Conservation (phyloP, 768 basidiomycete species). For the Pleurotus djamor region DNA sequence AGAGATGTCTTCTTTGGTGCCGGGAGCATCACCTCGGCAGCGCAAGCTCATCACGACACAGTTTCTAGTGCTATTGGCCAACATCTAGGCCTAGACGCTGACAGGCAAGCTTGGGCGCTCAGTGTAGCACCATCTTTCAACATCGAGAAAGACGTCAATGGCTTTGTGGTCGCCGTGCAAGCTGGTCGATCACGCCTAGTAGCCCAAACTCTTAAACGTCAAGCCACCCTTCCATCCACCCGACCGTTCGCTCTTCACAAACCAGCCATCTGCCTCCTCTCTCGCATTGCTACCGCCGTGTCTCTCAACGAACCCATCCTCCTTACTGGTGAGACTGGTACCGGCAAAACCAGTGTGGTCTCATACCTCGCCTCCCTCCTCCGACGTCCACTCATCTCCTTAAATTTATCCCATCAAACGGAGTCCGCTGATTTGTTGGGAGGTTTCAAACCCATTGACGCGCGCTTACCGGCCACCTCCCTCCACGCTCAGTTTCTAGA, state of each 20-base stretch:
- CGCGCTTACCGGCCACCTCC: conserved; percentile 69
- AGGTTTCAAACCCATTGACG: conserved; percentile 94
- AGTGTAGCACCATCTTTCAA: conserved; percentile 64
- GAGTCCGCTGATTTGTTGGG: conserved; percentile 94
- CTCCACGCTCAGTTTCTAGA: conserved; percentile 75
- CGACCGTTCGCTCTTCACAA: conserved; percentile 88
- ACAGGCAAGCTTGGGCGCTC: conserved; percentile 71
- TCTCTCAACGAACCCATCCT: conserved; percentile 80
- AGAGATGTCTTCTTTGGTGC: conserved; percentile 91
- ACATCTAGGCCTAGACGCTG: conserved; percentile 64
- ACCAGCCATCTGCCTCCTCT: conserved; percentile 77
- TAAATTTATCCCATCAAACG: conserved; percentile 96
- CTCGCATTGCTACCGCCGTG: conserved; percentile 75
- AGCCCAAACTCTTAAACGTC: conserved; percentile 26
- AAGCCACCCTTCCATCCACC: conserved; percentile 22
- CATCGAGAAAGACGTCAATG: conserved; percentile 66
- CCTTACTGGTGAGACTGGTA: conserved; percentile 98
- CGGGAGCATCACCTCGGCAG: conserved; percentile 48
- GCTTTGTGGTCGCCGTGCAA: conserved; percentile 50
- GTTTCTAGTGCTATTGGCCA: conserved; percentile 56
- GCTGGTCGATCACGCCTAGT: conserved; percentile 63
- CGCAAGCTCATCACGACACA: conserved; percentile 44
- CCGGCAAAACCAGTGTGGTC: conserved; percentile 93
- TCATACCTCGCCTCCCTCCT: conserved; percentile 85
- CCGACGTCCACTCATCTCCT: conserved; percentile 72